Evolutionary conservation across 768 basidiomycete genomes (phyloP).

Genomic region (Jaapia argillacea): DNA sequence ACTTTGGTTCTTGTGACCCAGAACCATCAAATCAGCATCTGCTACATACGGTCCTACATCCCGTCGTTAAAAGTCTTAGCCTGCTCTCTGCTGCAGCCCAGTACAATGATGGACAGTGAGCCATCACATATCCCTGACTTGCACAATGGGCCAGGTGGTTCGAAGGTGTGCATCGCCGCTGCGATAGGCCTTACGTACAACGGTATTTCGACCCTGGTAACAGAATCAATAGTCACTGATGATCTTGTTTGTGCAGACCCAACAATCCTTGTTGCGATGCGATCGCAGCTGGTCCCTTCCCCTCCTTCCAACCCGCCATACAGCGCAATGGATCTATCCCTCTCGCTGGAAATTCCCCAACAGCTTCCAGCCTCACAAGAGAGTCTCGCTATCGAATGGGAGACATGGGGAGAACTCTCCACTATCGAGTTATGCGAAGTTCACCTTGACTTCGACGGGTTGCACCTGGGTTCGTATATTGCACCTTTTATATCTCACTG

Average conservation of each 20-base stretch:
- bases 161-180: constrained; percentile 43
- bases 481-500: constrained; percentile 1
- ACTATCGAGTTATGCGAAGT: constrained; percentile 55
- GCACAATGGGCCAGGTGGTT: constrained; percentile 24
- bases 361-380: constrained; percentile 19
- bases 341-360: constrained; percentile 23
- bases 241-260: no score
- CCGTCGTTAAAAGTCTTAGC: constrained; percentile 35
- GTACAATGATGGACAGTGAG: constrained; percentile 20
- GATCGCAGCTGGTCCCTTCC: constrained; percentile 40
- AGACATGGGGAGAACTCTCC: constrained; percentile 49
- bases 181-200: constrained; percentile 52
- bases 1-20: constrained; percentile 58
- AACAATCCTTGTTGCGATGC: constrained; percentile 53
- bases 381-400: constrained; percentile 30
- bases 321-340: constrained; percentile 33
- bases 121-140: constrained; percentile 5
- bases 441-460: constrained; percentile 36
- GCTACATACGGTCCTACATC: constrained; percentile 38
- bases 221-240: no score
- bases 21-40: constrained; percentile 44
- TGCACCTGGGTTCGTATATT: constrained; percentile 28
- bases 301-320: constrained; percentile 14
- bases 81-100: constrained; percentile 36
- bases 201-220: no score